Base-by-base conservation (phyloP, 148 eudicot species). In the Salicornia ramosissima region DNA sequence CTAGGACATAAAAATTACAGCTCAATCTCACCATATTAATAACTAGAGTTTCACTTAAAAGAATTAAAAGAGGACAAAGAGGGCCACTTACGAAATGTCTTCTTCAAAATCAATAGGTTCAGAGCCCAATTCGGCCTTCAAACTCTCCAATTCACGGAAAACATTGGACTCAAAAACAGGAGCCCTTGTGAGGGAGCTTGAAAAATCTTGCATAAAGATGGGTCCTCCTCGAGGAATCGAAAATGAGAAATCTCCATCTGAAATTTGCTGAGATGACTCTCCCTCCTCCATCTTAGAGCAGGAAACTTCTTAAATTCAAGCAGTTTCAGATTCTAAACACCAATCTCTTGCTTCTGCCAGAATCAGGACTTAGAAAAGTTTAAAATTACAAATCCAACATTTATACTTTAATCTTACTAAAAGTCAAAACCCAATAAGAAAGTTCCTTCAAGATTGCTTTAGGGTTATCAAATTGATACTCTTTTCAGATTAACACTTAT, bases 141-240 rank as follows among this genome's bases (percentile, higher is more conserved):
- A 84, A 39, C 62, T 77, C 83, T 87, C 73, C 67, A 90, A 80
- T 67, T 88, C 84, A 40, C 65, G 58, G 49, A 61, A 74, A 22
- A 88, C 75, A 24, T 74, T 58, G 2, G 74, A 49, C 70, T 83
- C 86, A 50, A 90, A 92, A 5, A 67, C 71, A 24, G 84, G 60
- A 79, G 78, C 82, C 68, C 67, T 90, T 39, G 83, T 86, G 49
- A 79, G 82, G 2, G 87, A 75, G 69, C 94, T 82, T 19, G 86
- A 85, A 74, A 85, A 81, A 54, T 90, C 89, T 10, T 83, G 77
- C 15, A 83, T 73, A 67, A 83, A 92, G 42, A 90, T 74, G 25
- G 98, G 96, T 4, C 96, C 98, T 36, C 98, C 98, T 16, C 82
- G 86, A 33, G 98, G 88, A 40, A 92, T 71, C 14, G 91, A 77